phyloP scores from a whole-genome alignment of 2,329 filamentous ascomycete genomes.

The Trichoderma koningii region DNA sequence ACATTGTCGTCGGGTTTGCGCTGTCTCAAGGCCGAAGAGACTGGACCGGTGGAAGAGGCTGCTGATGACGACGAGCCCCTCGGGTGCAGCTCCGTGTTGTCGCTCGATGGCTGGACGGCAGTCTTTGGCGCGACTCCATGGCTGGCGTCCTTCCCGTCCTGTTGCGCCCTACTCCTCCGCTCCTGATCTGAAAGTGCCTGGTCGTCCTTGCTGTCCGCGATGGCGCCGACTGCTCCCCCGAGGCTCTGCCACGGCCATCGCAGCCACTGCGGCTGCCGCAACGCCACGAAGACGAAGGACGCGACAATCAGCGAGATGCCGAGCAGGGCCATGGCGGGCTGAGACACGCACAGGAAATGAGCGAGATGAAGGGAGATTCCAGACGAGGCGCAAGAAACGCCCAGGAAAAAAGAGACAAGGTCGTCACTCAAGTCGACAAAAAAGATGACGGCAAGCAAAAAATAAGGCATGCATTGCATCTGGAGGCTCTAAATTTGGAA shows the following conservation, averaged over 20 bases:
- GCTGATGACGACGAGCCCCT: background rate
- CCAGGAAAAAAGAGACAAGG: too few relatives aligned
- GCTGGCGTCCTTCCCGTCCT: background rate
- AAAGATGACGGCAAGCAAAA: slow-evolving; percentile 14
- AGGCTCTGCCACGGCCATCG: slow-evolving; percentile 33
- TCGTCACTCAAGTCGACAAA: background rate
- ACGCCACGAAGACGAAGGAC: slow-evolving; percentile 59
- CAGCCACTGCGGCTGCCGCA: slow-evolving; percentile 56
- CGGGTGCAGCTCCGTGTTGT: background rate
- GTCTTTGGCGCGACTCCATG: slow-evolving; percentile 16
- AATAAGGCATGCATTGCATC: slow-evolving; percentile 12
- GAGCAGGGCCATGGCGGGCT: slow-evolving; percentile 54
- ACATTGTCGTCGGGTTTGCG: background rate
- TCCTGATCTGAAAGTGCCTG: background rate
- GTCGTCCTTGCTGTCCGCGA: slow-evolving; percentile 23
- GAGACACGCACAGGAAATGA: slow-evolving; percentile 3
- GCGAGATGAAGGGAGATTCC: slow-evolving; percentile 11
- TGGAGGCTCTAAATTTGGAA: slow-evolving; percentile 23
- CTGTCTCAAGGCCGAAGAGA: background rate
- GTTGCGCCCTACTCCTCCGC: background rate
- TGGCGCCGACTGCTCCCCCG: slow-evolving; percentile 8
- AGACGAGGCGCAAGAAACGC: background rate
- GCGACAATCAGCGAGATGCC: slow-evolving; percentile 64
- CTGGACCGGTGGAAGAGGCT: background rate
- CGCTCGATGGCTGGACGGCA: background rate